A percentile compares a stretch with the other conserved stretches of the same genome.
These are phyloP conservation scores for Ambrosia artemisiifolia DNA, from an alignment of 129 eudicot species.

Conservation along the genomic window DNA sequence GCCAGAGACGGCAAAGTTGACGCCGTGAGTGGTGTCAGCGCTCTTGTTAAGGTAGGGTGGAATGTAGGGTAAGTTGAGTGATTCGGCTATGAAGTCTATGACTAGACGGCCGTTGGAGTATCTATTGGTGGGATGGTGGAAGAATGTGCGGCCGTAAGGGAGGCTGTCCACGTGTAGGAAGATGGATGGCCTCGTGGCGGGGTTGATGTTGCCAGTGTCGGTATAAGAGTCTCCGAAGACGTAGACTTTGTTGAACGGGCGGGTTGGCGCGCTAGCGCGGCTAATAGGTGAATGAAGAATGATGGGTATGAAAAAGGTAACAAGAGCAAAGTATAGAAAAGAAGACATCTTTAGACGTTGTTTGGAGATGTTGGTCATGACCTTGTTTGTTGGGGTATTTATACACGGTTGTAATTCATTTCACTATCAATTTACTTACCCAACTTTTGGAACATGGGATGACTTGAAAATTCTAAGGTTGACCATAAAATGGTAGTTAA, in stretches of 20 bases:
- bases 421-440: too few relatives aligned
- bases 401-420: too few relatives aligned
- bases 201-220: conserved; percentile 43
- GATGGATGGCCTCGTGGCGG: conserved; percentile 21
- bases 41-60: conserved; percentile 28
- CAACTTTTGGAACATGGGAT: too few relatives aligned
- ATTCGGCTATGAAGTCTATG: conserved; percentile 42
- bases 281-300: not conserved
- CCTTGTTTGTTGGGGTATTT: too few relatives aligned
- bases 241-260: conserved; percentile 22
- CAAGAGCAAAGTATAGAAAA: conserved; percentile 11
- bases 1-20: conserved; percentile 41
- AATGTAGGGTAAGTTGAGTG: conserved; percentile 31
- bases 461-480: too few relatives aligned
- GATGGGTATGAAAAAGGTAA: not conserved
- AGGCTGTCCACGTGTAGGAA: conserved; percentile 19
- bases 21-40: conserved; percentile 13
- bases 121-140: conserved; percentile 41
- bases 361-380: not conserved
- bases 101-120: conserved; percentile 49
- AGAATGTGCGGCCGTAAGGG: conserved; percentile 42
- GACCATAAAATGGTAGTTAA: too few relatives aligned
- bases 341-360: not conserved
- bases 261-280: not conserved
- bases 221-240: conserved; percentile 52